Evolutionary conservation across 2,329 filamentous ascomycete genomes (phyloP), one percentile per base, ranked within the genome.

Genomic region (Chalaropsis thielavioides): DNA sequence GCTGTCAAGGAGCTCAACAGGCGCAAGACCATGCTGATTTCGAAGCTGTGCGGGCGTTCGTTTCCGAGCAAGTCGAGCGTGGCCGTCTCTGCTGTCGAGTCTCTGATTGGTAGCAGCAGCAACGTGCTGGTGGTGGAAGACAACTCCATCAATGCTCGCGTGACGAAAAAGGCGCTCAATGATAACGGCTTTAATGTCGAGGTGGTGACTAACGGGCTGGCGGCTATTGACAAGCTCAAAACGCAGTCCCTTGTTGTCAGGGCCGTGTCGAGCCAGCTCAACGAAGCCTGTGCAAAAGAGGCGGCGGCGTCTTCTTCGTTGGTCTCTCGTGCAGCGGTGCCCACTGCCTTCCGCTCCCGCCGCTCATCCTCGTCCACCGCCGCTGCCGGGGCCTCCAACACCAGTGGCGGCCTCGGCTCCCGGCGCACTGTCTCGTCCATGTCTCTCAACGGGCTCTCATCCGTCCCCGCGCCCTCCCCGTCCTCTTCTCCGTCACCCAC

Each of bases 121-220:
- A 74, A 74, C 31, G 74, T 85, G 11, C 74, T 85, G 5, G 74
- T 85, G 0, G 82, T 84, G 2, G 82, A 85, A 69, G 82, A 85
- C 70, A 85, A 85, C 69, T 72, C 81, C 13, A 79, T 85, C 67
- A 85, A 84, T 70, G 82, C 84, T 68, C 80, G 79, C 68, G 79
- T 84, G 40, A 77, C 81, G 8, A 75, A 77, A 56, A 77, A 79
- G 41, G 78, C 80, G 22, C 75, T 85, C 15, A 74, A 74, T 1
- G 78, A 79, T 65, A 75, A 76, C 65, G 79, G 81, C 1, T 81
- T 78, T 67, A 72, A 73, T 3, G 80, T 81, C 1, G 75, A 79
- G 43, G 79, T 83, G 1, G 82, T 82, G 0, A 82, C 81, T 68
- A 80, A 85, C 68, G 82, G 82, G 6, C 68, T 78, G 46, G 81